These are phyloP conservation scores for Neoscytalidium dimidiatum DNA, from an alignment of 2,329 filamentous ascomycete genomes.

Conservation along the genomic window DNA sequence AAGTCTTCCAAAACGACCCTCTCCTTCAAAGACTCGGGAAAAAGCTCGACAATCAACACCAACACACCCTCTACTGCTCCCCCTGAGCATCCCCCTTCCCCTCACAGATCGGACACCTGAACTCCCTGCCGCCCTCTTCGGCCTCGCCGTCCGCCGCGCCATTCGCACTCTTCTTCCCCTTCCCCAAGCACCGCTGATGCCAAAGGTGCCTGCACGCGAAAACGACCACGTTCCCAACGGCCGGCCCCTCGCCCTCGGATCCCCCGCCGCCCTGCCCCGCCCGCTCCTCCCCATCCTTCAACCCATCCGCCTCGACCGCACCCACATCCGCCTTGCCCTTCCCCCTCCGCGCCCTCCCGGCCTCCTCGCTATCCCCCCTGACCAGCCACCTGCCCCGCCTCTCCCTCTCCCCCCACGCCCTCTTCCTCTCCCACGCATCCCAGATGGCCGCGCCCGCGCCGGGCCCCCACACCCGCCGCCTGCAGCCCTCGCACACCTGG, in stretches of 20 bases:
- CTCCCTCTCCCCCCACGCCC: conserved; percentile 46
- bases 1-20: too few relatives aligned
- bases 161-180: background rate
- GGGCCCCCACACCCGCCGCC: conserved; percentile 82
- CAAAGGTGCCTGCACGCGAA: conserved; percentile 45
- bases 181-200: conserved; percentile 37
- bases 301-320: conserved; percentile 33
- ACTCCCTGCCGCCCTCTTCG: background rate
- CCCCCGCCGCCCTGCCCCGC: conserved; percentile 47
- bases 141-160: background rate
- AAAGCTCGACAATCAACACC: too few relatives aligned
- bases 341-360: conserved; percentile 48
- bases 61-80: background rate
- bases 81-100: background rate
- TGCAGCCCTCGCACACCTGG: conserved; percentile 86
- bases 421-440: conserved; percentile 74
- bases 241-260: conserved; percentile 38
- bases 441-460: conserved; percentile 76
- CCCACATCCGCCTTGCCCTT: conserved; percentile 50
- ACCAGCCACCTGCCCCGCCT: conserved; percentile 43
- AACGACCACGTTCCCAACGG: conserved; percentile 30
- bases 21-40: too few relatives aligned
- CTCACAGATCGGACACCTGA: conserved; percentile 14
- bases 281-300: conserved; percentile 46
- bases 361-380: conserved; percentile 36